Evolutionary conservation across 768 basidiomycete genomes (phyloP), one percentile per base, ranked within the genome.

Genomic region (Asterophora parasitica): DNA sequence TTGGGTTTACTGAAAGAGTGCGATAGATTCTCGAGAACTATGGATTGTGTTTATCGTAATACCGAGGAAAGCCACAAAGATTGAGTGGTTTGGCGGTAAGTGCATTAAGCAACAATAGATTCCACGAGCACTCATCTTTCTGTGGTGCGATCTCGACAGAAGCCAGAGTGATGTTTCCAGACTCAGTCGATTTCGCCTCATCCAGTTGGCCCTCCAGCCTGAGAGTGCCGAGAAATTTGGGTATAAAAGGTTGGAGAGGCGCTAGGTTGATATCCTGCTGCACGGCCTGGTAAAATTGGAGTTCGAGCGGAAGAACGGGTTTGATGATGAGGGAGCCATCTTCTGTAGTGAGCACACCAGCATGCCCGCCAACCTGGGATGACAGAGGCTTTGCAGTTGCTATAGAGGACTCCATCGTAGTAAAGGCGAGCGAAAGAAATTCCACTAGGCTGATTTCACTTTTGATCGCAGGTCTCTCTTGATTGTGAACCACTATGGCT

Each of bases 11-110:
- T 57, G 70, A 93, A 97, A 1, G 74, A 60, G 54, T 84, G 65
- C 2, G 86, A 67, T 10, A 93, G 68, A 63, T 99, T 97, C 68
- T 94, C 85, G 3, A 99, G 67, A 26, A 95, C 90, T 44, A 95
- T 69, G 49, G 80, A 83, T 72, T 93, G 82, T 72, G 36, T 52
- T 54, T 40, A 51, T 42, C 4, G 37, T 37, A 9, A 6, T 11
- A 45, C 39, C 15, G 17, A 28, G 17, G 32, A 36, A 17, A 4
- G 28, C 13, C 34, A 27, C 1, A 30, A 10, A 7, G 26, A 16
- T 23, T 13, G 20, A 26, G 16, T 10, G 8, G 32, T 38, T 16
- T 30, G 20, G 37, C n/a, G 46, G 31, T 37, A 45, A 45, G 34
- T 38, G 46, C n/a, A 38, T 20, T 26, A 31, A 19, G 19, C 23